phyloP scores from a whole-genome alignment of 164 flowering plant genomes.

The Nymphaea thermarum region DNA sequence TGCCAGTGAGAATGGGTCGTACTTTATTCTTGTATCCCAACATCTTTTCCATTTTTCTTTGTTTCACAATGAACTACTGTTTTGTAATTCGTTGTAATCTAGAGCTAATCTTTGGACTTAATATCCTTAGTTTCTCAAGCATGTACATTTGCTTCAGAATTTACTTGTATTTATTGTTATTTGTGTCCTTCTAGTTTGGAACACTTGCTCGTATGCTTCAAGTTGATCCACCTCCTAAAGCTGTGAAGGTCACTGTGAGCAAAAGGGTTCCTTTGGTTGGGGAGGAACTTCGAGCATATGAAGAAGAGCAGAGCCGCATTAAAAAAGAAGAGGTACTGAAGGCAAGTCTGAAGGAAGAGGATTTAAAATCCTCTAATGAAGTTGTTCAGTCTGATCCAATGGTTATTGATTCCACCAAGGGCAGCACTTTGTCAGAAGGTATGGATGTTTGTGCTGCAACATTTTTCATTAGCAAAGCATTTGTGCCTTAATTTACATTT shows the following conservation, averaged over 20 bases:
- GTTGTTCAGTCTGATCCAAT: slow-evolving; percentile 52
- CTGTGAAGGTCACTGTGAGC: slow-evolving; percentile 84
- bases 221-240: slow-evolving; percentile 97
- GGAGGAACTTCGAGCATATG: slow-evolving; percentile 89
- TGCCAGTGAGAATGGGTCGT: no score
- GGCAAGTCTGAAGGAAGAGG: slow-evolving; percentile 84
- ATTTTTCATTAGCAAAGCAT: neutral
- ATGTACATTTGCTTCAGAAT: no score
- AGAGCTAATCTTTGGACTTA: no score
- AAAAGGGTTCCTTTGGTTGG: slow-evolving; percentile 93
- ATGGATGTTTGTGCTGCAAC: slow-evolving; percentile 7
- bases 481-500: neutral
- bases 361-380: slow-evolving; percentile 55
- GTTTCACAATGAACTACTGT: no score
- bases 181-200: slow-evolving; percentile 49
- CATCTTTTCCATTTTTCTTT: no score
- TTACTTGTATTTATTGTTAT: neutral
- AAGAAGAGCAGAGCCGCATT: slow-evolving; percentile 85
- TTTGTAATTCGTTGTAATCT: no score
- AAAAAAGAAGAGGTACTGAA: slow-evolving; percentile 81
- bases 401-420: slow-evolving; percentile 44
- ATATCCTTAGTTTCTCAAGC: no score
- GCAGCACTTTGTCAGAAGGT: slow-evolving; percentile 49
- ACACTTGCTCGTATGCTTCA: slow-evolving; percentile 96
- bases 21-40: no score